Conservation (phyloP, 2,329 filamentous ascomycete genomes). For the Blastomyces percursus region DNA sequence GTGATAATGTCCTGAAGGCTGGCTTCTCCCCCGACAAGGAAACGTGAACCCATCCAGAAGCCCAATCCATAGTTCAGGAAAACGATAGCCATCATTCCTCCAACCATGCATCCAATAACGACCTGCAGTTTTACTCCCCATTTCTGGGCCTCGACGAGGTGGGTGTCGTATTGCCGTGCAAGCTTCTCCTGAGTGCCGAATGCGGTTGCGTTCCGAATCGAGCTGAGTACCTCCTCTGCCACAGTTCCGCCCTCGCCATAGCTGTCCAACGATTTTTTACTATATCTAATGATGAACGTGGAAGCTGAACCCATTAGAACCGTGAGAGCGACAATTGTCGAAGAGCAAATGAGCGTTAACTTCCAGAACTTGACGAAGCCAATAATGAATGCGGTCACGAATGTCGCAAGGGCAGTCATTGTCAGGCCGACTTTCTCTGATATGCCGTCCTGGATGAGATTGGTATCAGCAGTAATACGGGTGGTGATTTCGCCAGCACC, state of each 20-base stretch:
- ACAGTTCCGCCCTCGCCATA: conserved; percentile 79
- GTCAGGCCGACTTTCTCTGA: conserved; percentile 80
- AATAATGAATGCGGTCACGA: conserved; percentile 80
- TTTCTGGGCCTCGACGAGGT: conserved; percentile 60
- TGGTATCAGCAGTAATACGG: conserved; percentile 86
- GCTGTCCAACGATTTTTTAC: conserved; percentile 63
- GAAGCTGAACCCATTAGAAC: conserved; percentile 64
- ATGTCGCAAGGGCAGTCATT: conserved; percentile 64
- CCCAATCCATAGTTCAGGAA: conserved; percentile 80
- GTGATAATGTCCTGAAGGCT: conserved; percentile 63
- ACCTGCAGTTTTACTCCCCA: conserved; percentile 68
- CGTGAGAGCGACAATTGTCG: conserved; percentile 70
- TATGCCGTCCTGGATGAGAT: conserved; percentile 85
- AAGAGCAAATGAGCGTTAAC: conserved; percentile 74
- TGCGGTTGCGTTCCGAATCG: conserved; percentile 80
- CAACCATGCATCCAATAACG: conserved; percentile 65
- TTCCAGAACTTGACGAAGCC: conserved; percentile 90
- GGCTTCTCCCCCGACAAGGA: conserved; percentile 55
- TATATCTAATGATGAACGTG: conserved; percentile 66
- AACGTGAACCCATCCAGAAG: conserved; percentile 79
- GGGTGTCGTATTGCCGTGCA: conserved; percentile 70
- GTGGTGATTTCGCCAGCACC: conserved; percentile 90
- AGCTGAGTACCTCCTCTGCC: conserved; percentile 89
- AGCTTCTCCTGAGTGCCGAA: conserved; percentile 90
- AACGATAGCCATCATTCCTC: conserved; percentile 68